Conservation (phyloP, 768 basidiomycete genomes). For the Tricholoma flavovirens region DNA sequence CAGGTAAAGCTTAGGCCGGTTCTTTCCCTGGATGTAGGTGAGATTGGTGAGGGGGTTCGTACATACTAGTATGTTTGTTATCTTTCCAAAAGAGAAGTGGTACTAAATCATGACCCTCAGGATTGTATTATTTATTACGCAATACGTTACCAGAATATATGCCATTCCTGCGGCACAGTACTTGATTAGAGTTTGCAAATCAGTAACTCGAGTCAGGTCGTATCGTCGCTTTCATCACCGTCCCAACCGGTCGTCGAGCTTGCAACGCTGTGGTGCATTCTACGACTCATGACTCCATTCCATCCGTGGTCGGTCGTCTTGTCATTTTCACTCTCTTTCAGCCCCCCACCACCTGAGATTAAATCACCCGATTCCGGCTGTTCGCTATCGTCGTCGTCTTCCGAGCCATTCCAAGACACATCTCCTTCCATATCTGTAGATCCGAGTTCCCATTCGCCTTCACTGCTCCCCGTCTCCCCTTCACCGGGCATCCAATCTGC, state of each 20-base stretch:
- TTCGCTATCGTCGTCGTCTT: conserved; percentile 25
- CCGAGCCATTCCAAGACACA: conserved; percentile 36
- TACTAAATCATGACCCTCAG: not conserved
- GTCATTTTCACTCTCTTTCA: not conserved
- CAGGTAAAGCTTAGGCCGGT: not conserved
- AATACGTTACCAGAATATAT: not conserved
- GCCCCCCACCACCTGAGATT: conserved; percentile 4
- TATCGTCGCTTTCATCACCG: conserved; percentile 38
- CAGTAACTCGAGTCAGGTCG: conserved; percentile 18
- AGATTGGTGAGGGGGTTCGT: not conserved
- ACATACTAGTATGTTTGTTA: not conserved
- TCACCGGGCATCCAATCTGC: conserved; percentile 42
- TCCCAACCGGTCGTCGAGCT: conserved; percentile 40
- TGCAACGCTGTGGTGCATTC: conserved; percentile 21
- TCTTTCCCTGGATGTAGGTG: not conserved
- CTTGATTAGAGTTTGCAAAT: not conserved
- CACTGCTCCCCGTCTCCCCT: conserved; percentile 21
- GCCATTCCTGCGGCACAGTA: not conserved
- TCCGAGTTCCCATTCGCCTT: conserved; percentile 20
- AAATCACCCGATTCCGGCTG: conserved; percentile 15
- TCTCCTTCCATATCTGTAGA: conserved; percentile 38
- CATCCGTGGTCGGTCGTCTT: conserved; percentile 4
- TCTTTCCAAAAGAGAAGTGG: not conserved
- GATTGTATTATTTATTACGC: not conserved
- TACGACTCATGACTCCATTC: conserved; percentile 3